phyloP scores from a whole-genome alignment of 345 rosid genomes.

The Eucalyptus grandis region DNA sequence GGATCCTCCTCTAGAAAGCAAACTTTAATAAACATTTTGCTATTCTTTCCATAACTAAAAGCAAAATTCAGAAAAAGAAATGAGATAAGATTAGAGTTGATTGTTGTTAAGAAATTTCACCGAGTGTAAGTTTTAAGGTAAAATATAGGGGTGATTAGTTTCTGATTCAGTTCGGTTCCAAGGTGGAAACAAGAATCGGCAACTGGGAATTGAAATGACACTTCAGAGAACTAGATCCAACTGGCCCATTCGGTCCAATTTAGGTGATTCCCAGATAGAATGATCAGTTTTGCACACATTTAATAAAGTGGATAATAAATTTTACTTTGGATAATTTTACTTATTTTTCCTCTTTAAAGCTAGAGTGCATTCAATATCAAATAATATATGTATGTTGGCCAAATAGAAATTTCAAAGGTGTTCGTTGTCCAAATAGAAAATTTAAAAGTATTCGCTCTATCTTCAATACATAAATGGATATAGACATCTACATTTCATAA shows the following conservation, averaged over 20 bases:
- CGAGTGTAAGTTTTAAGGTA: not conserved
- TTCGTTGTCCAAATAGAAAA: not conserved
- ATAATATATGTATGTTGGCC: not conserved
- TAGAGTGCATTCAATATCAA: not conserved
- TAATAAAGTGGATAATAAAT: not conserved
- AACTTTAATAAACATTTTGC: not conserved
- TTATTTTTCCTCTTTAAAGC: not conserved
- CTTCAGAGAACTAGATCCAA: too few relatives aligned
- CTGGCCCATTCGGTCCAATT: rapidly evolving
- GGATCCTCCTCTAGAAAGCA: not conserved
- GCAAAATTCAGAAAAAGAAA: not conserved
- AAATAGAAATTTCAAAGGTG: not conserved
- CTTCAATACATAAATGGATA: not conserved
- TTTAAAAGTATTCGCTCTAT: not conserved
- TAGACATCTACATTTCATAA: not conserved
- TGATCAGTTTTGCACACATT: too few relatives aligned
- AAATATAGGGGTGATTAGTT: too few relatives aligned
- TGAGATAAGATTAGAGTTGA: not conserved
- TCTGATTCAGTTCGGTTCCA: rapidly evolving
- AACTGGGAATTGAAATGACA: rapidly evolving
- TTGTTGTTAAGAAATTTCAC: not conserved
- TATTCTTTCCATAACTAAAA: not conserved
- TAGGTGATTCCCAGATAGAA: rapidly evolving
- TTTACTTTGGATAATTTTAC: not conserved
- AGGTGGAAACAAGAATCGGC: rapidly evolving